phyloP scores from a whole-genome alignment of 805 yeast genomes.

The Helenozyma baotianmanensis region DNA sequence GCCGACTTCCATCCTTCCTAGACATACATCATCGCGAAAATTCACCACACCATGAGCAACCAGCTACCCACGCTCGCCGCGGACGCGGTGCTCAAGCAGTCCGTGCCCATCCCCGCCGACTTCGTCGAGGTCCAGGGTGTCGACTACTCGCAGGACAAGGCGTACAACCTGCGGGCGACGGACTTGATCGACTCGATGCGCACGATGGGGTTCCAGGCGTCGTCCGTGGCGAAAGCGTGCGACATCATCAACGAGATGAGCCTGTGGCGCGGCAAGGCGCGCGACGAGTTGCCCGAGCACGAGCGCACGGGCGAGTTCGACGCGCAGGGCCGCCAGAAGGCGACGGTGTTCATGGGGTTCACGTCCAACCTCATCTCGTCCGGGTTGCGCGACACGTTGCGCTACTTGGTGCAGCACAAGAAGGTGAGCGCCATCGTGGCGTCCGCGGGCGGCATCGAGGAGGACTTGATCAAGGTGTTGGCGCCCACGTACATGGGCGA shows the following conservation, averaged over 20 bases:
- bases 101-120: slow-evolving; percentile 79
- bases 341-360: slow-evolving; percentile 93
- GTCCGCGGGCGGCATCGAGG: slow-evolving; percentile 98
- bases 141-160: slow-evolving; percentile 77
- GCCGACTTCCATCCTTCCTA: no score
- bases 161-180: slow-evolving; percentile 72
- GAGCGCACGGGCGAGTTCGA: slow-evolving; percentile 68
- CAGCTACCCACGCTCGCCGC: slow-evolving; percentile 73
- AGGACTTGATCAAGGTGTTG: slow-evolving; percentile 90
- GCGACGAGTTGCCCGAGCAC: slow-evolving; percentile 63
- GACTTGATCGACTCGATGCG: slow-evolving; percentile 80
- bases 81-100: slow-evolving; percentile 86
- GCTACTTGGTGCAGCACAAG: slow-evolving; percentile 87
- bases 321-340: slow-evolving; percentile 69
- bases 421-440: slow-evolving; percentile 94
- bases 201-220: slow-evolving; percentile 96
- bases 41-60: no score
- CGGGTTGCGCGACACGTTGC: slow-evolving; percentile 86
- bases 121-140: slow-evolving; percentile 81
- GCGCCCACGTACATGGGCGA: slow-evolving; percentile 97
- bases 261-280: slow-evolving; percentile 83
- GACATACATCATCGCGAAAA: no score
- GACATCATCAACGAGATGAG: slow-evolving; percentile 93
- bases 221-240: slow-evolving; percentile 80
- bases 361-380: slow-evolving; percentile 95